Percentiles rank a stretch among this genome's conserved stretches.
phyloP scores from a whole-genome alignment of 495 filamentous ascomycete genomes.

The Xylaria cubensis region DNA sequence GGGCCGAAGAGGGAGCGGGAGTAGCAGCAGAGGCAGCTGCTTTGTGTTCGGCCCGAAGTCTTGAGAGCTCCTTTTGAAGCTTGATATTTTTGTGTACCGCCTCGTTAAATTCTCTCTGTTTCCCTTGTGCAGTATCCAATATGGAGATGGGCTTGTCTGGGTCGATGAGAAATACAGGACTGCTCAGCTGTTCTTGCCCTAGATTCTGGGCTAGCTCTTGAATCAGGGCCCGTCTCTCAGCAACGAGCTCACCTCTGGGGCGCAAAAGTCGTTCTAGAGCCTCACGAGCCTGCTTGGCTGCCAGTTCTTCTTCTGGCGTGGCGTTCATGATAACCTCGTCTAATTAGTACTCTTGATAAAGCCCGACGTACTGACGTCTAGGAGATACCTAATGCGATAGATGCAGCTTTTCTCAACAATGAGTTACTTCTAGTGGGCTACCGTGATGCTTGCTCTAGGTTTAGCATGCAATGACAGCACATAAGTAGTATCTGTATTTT shows the following conservation, averaged over 20 bases:
- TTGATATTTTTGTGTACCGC: conserved; percentile 64
- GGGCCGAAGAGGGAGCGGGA: conserved; percentile 11
- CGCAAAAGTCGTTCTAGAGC: conserved; percentile 42
- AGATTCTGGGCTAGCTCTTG: conserved; percentile 40
- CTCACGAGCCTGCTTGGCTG: conserved; percentile 33
- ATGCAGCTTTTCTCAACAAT: not conserved
- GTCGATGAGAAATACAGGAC: conserved; percentile 49
- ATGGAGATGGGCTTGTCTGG: conserved; percentile 31
- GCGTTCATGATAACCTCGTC: conserved; percentile 9
- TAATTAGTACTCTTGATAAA: not conserved
- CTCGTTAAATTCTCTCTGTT: conserved; percentile 60
- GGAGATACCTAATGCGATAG: not conserved
- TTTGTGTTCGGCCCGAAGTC: conserved; percentile 41
- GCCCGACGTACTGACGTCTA: not conserved
- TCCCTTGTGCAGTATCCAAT: conserved; percentile 38
- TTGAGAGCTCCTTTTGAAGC: conserved; percentile 56
- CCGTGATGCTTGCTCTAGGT: not conserved
- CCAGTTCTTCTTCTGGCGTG: conserved; percentile 29
- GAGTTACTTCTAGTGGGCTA: not conserved
- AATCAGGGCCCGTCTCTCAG: conserved; percentile 41
- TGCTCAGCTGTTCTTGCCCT: conserved; percentile 35
- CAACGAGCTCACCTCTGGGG: conserved; percentile 43
- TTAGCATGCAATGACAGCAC: not conserved
- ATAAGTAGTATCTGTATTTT: not conserved
- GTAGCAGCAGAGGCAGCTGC: conserved; percentile 23